Evolutionary conservation across 352 stramenopile genomes (phyloP).

Genomic region (Phytophthora agathidicida): DNA sequence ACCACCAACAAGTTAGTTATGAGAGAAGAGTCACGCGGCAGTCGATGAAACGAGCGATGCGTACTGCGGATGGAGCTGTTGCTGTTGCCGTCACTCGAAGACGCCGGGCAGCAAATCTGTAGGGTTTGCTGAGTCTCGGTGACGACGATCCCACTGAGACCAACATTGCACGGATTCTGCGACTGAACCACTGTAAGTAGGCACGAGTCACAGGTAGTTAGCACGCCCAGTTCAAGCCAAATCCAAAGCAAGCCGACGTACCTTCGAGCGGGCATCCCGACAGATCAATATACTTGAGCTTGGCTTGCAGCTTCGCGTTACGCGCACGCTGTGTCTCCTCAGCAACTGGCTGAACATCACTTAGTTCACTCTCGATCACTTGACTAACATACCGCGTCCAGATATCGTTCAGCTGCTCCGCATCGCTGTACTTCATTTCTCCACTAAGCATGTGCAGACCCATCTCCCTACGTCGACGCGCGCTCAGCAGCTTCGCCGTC

Average conservation of each 20-base stretch:
- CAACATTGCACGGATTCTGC: slow-evolving; percentile 62
- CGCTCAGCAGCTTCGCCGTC: slow-evolving; percentile 63
- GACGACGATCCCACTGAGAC: slow-evolving; percentile 60
- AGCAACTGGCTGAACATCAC: slow-evolving; percentile 18
- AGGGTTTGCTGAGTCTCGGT: slow-evolving; percentile 64
- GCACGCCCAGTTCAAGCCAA: not conserved
- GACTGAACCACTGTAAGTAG: slow-evolving; percentile 53
- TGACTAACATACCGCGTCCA: slow-evolving; percentile 69
- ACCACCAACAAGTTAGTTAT: slow-evolving; percentile 5
- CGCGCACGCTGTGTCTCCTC: slow-evolving; percentile 25
- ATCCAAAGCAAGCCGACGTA: slow-evolving; percentile 13
- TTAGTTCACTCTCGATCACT: slow-evolving; percentile 51
- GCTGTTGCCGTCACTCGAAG: slow-evolving; percentile 4
- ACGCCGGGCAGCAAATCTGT: slow-evolving; percentile 55
- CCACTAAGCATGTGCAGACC: slow-evolving; percentile 60
- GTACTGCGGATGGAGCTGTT: slow-evolving; percentile 60
- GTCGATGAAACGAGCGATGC: slow-evolving; percentile 5
- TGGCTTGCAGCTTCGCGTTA: slow-evolving; percentile 46
- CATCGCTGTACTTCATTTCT: slow-evolving; percentile 60
- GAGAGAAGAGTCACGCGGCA: not conserved
- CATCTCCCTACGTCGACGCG: slow-evolving; percentile 58
- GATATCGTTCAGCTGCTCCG: slow-evolving; percentile 66
- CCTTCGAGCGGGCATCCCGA: slow-evolving; percentile 75
- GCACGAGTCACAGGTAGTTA: not conserved
- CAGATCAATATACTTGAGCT: slow-evolving; percentile 68